Conservation (phyloP, 2,329 filamentous ascomycete species). For the Diaporthe citriasiana region DNA sequence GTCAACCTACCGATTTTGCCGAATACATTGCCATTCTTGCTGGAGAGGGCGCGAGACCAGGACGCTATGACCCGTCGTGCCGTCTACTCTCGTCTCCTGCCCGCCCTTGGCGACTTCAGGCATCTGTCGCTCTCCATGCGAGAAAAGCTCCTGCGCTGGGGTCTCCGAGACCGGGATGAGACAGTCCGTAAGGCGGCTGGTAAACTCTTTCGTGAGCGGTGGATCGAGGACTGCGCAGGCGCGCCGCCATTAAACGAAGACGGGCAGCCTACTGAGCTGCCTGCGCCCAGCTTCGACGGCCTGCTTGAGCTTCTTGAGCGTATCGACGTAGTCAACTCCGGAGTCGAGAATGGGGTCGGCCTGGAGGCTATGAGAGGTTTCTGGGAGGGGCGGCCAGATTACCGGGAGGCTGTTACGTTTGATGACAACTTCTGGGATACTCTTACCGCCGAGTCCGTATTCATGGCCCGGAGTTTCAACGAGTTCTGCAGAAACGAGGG, state of each 20-base stretch:
- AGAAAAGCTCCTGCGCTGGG: constrained; percentile 96
- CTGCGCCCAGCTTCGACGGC: constrained; percentile 81
- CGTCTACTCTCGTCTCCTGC: constrained; percentile 88
- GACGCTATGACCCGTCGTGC: constrained; percentile 87
- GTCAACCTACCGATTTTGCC: constrained; percentile 91
- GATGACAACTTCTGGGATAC: constrained; percentile 85
- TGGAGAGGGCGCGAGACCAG: constrained; percentile 91
- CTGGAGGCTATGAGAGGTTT: constrained; percentile 96
- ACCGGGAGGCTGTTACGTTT: constrained; percentile 79
- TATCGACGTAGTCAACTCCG: constrained; percentile 92
- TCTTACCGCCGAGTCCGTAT: constrained; percentile 86
- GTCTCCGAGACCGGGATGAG: constrained; percentile 92
- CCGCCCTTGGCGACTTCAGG: constrained; percentile 92
- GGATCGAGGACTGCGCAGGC: constrained; percentile 95
- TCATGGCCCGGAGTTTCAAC: constrained; percentile 93
- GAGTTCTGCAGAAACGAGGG: constrained; percentile 86
- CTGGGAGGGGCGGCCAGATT: constrained; percentile 92
- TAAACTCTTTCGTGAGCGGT: constrained; percentile 91
- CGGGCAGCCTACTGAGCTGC: constrained; percentile 68
- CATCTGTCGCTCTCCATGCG: constrained; percentile 94
- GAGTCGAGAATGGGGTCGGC: constrained; percentile 89
- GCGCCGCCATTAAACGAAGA: constrained; percentile 71
- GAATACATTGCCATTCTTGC: constrained; percentile 84
- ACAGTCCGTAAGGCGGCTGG: constrained; percentile 93
- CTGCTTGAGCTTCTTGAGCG: constrained; percentile 92